A percentile compares a stretch with the other conserved stretches of the same genome.
phyloP scores from a whole-genome alignment of 2,329 filamentous ascomycete species.

The Erysiphe pulchra region DNA sequence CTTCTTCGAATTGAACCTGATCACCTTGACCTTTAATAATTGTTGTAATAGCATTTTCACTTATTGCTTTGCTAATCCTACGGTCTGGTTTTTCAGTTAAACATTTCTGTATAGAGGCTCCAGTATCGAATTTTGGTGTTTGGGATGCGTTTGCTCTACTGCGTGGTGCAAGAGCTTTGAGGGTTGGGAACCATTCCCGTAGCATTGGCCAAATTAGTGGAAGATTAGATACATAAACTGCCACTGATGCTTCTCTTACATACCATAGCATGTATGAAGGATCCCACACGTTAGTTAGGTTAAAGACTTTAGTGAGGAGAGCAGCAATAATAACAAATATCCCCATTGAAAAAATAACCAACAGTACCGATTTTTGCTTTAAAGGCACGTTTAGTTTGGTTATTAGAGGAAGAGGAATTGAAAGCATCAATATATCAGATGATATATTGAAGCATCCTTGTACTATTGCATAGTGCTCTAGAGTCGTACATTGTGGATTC shows the following conservation, averaged over 20 bases:
- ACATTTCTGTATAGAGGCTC: neutral
- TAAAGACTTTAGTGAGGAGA: constrained; percentile 22
- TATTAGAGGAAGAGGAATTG: constrained; percentile 28
- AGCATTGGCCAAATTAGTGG: constrained; percentile 20
- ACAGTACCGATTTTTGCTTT: constrained; percentile 25
- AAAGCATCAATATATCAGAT: constrained; percentile 29
- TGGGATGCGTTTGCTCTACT: neutral
- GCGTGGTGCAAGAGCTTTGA: constrained; percentile 1
- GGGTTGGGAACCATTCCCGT: constrained; percentile 4
- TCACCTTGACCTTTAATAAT: constrained; percentile 2
- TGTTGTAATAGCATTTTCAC: constrained; percentile 2
- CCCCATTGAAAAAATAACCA: constrained; percentile 19
- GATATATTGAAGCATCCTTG: constrained; percentile 31
- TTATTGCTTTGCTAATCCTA: constrained; percentile 2
- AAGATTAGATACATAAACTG: constrained; percentile 25
- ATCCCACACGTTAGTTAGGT: constrained; percentile 14
- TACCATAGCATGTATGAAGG: constrained; percentile 20
- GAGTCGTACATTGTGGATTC: constrained; percentile 26
- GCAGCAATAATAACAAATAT: constrained; percentile 22
- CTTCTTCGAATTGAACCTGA: constrained; percentile 1
- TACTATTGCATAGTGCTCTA: constrained; percentile 28
- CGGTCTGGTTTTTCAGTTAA: neutral
- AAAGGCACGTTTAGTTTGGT: constrained; percentile 21
- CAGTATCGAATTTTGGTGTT: neutral
- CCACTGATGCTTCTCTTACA: constrained; percentile 23